Evolutionary conservation across 768 basidiomycete genomes (phyloP).

Genomic region (Lactarius akahatsu): DNA sequence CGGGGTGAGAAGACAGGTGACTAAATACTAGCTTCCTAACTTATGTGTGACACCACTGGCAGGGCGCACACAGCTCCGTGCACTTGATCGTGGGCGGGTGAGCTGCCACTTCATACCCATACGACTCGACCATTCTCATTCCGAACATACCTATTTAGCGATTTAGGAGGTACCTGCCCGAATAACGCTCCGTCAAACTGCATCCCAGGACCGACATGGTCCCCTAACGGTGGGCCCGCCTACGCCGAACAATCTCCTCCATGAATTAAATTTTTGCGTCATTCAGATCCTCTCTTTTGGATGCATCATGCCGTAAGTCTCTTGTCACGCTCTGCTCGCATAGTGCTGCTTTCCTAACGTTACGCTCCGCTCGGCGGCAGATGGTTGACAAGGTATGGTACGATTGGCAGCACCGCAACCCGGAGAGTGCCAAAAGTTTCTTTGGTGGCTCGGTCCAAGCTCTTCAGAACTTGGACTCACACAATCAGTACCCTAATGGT

Average conservation of each 20-base stretch:
- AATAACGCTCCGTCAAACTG: constrained; percentile 32
- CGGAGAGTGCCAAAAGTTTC: constrained; percentile 34
- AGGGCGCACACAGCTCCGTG: constrained; percentile 39
- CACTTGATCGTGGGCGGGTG: constrained; percentile 40
- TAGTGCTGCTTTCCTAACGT: background rate
- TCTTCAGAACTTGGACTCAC: constrained; percentile 29
- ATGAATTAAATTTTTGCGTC: background rate
- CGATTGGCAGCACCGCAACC: constrained; percentile 37
- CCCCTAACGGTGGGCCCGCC: constrained; percentile 35
- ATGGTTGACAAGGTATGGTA: constrained; percentile 43
- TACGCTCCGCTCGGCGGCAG: constrained; percentile 17
- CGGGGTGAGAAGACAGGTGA: constrained; percentile 29
- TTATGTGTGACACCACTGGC: background rate
- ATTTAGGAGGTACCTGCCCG: constrained; percentile 36
- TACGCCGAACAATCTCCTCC: background rate
- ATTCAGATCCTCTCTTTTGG: constrained; percentile 39
- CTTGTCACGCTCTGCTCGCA: background rate
- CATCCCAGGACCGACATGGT: constrained; percentile 33
- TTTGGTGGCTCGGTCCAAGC: constrained; percentile 37
- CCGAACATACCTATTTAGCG: constrained; percentile 28
- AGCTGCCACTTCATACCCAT: background rate
- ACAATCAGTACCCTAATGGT: constrained; percentile 34
- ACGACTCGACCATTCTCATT: background rate
- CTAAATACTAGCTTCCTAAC: background rate
- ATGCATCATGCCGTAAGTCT: constrained; percentile 38